Percentiles rank a stretch among this genome's conserved stretches.
These are phyloP conservation scores for Dictyostelium citrinum DNA, from an alignment of 78 protist genomes.

Conservation along the genomic window DNA sequence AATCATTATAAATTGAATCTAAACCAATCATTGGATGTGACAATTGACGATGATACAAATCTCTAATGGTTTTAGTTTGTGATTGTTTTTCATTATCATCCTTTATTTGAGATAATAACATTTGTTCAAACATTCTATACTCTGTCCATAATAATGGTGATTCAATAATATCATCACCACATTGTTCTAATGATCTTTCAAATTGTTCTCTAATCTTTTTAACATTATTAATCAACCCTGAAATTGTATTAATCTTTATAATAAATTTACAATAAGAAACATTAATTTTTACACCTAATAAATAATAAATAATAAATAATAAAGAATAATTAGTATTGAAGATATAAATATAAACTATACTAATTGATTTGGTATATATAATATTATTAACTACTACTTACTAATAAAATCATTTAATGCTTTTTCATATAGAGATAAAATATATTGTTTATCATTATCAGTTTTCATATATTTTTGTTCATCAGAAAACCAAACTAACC, in stretches of 20 bases:
- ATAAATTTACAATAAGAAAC: constrained; percentile 25
- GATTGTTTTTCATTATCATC: background rate
- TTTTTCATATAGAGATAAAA: constrained; percentile 5
- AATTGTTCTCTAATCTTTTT: background rate
- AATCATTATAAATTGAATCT: background rate
- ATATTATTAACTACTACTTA: no score
- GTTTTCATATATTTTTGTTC: constrained; percentile 12
- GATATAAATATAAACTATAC: no score
- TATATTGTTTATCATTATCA: background rate
- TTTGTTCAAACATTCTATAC: constrained; percentile 34
- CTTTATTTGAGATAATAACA: background rate
- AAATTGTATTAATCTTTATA: background rate
- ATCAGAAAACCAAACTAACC: constrained; percentile 45
- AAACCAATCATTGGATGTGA: background rate
- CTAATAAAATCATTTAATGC: constrained; percentile 63
- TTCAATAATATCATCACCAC: constrained; percentile 2
- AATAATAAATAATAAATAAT: background rate
- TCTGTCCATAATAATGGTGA: constrained; percentile 3
- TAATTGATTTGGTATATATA: no score
- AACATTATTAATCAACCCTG: background rate
- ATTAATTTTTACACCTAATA: constrained; percentile 17
- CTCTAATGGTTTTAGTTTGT: background rate
- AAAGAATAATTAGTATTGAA: no score
- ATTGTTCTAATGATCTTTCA: background rate
- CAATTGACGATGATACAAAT: constrained; percentile 10